A percentile compares a stretch with the other conserved stretches of the same genome.
phyloP scores from a whole-genome alignment of 352 stramenopile species.

The Phytophthora idaei region DNA sequence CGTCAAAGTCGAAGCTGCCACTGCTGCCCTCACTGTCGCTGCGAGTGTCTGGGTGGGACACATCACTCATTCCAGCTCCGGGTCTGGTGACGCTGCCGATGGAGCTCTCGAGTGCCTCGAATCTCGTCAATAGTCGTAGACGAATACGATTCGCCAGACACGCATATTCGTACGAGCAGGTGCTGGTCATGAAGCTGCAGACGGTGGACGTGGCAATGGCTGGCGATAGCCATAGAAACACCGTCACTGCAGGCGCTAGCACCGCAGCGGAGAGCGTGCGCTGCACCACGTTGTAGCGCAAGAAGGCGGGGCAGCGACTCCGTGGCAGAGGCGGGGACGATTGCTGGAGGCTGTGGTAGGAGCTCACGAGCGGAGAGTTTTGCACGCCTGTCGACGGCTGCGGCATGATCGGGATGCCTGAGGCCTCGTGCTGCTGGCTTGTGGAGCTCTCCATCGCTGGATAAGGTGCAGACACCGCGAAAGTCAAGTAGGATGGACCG shows the following conservation, averaged over 20 bases:
- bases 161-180: conserved; percentile 78
- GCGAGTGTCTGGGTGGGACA: conserved; percentile 13
- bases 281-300: conserved; percentile 63
- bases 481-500: neutral
- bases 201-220: conserved; percentile 70
- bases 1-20: conserved; percentile 22
- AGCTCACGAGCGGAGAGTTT: conserved; percentile 26
- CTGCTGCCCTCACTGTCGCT: conserved; percentile 31
- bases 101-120: conserved; percentile 36
- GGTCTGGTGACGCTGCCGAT: conserved; percentile 2
- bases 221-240: conserved; percentile 80
- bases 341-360: conserved; percentile 13
- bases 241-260: conserved; percentile 63
- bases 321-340: conserved; percentile 8
- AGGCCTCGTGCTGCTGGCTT: conserved; percentile 9
- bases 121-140: conserved; percentile 43
- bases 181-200: conserved; percentile 66
- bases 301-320: conserved; percentile 27
- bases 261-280: conserved; percentile 64
- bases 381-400: conserved; percentile 21
- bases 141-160: conserved; percentile 77
- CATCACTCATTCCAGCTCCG: conserved; percentile 7
- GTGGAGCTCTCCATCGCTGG: too few species aligned
- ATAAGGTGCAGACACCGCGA: too few species aligned
- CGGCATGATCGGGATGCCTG: conserved; percentile 24